These are phyloP conservation scores for Auricularia sp. DNA, from an alignment of 768 basidiomycete genomes.

Conservation along the genomic window DNA sequence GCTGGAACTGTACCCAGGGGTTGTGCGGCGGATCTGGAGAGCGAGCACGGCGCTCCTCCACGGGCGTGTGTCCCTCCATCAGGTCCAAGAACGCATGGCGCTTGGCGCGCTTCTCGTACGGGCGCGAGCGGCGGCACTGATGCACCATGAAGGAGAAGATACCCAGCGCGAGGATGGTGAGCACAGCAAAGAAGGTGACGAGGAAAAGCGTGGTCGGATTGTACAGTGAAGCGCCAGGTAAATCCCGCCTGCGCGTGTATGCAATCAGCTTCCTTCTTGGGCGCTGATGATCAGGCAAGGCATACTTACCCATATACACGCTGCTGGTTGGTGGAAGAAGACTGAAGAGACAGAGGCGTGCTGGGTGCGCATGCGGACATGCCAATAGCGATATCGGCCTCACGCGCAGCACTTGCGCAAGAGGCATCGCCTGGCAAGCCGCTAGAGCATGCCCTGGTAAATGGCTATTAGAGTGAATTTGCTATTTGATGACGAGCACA, in stretches of 20 bases:
- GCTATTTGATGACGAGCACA: neutral
- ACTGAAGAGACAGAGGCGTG: neutral
- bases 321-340: neutral
- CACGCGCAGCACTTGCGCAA: neutral
- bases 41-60: neutral
- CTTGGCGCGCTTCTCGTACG: neutral
- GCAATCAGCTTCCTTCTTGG: neutral
- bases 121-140: neutral
- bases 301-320: neutral
- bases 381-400: neutral
- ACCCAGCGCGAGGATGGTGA: neutral
- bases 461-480: neutral
- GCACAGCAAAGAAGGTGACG: neutral
- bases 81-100: neutral
- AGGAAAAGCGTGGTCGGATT: neutral
- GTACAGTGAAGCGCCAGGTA: neutral
- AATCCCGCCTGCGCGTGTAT: neutral
- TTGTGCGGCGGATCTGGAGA: neutral
- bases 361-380: neutral
- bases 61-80: neutral
- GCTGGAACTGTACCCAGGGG: conserved; percentile 1
- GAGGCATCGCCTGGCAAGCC: neutral
- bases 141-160: neutral
- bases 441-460: neutral
- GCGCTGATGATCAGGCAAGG: neutral